Evolutionary conservation across 805 yeast genomes (phyloP).

Genomic region (Metschnikowia sp.): DNA sequence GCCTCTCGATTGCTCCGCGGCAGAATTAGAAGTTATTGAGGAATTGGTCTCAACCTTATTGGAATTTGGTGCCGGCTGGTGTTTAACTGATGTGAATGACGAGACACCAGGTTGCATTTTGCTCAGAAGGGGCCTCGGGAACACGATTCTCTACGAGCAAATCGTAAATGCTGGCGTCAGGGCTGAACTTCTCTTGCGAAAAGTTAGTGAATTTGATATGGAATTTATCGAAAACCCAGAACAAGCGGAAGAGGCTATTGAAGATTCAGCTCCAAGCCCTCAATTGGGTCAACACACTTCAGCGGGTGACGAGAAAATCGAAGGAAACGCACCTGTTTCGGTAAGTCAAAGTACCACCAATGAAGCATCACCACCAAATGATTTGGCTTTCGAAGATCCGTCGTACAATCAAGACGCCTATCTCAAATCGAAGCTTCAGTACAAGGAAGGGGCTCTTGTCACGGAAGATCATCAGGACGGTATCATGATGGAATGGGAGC

Average conservation of each 20-base stretch:
- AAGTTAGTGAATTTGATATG: conserved; percentile 58
- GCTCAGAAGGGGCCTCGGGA: conserved; percentile 45
- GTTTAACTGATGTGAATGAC: conserved; percentile 63
- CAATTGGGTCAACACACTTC: too few species aligned
- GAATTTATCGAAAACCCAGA: conserved; percentile 50
- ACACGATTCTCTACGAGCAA: conserved; percentile 38
- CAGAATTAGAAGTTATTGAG: conserved; percentile 40
- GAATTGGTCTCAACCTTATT: conserved; percentile 64
- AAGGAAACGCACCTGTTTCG: not conserved
- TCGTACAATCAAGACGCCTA: conserved; percentile 64
- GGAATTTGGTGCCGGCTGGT: conserved; percentile 92
- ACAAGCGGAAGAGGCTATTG: conserved; percentile 7
- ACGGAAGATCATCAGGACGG: conserved; percentile 79
- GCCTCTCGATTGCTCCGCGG: conserved; percentile 44
- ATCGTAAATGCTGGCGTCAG: conserved; percentile 86
- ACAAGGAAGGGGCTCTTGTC: conserved; percentile 62
- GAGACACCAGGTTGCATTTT: conserved; percentile 87
- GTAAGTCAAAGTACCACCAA: not conserved
- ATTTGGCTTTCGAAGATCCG: conserved; percentile 36
- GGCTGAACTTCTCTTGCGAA: conserved; percentile 78
- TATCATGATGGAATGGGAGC: conserved; percentile 98
- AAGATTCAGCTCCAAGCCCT: conserved; percentile 2
- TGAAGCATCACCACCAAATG: not conserved
- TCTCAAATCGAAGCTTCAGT: conserved; percentile 62
- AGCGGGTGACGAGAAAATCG: not conserved